Conservation (phyloP, 306 rosid genomes). For the Lathyrus aphaca region DNA sequence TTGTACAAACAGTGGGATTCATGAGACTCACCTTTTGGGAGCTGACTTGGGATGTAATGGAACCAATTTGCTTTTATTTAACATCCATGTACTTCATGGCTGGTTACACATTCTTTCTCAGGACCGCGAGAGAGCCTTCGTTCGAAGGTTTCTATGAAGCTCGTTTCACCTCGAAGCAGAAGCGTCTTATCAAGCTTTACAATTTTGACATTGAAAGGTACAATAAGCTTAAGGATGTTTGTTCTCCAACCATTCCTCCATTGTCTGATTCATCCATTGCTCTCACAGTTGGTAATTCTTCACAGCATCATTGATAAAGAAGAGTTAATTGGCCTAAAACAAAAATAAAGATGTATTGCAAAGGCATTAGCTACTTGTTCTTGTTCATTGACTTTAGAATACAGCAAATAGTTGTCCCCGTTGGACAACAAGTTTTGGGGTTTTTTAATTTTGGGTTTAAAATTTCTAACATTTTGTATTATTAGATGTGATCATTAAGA, state of each 20-base stretch:
- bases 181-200: slow-evolving; percentile 58
- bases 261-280: slow-evolving; percentile 17
- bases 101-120: slow-evolving; percentile 70
- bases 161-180: slow-evolving; percentile 66
- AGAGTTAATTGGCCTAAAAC: background rate
- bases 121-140: slow-evolving; percentile 73
- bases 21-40: slow-evolving; percentile 95
- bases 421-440: background rate
- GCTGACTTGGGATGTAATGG: slow-evolving; percentile 93
- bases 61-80: slow-evolving; percentile 79
- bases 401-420: background rate
- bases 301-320: slow-evolving; percentile 16
- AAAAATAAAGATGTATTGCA: slow-evolving; percentile 14
- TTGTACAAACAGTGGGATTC: slow-evolving; percentile 60
- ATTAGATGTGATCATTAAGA: background rate
- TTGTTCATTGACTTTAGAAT: slow-evolving; percentile 22
- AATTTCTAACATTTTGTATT: background rate
- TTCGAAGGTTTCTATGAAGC: slow-evolving; percentile 70
- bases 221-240: slow-evolving; percentile 54
- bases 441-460: background rate
- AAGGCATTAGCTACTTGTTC: background rate
- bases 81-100: slow-evolving; percentile 76
- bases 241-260: slow-evolving; percentile 24
- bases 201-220: slow-evolving; percentile 64
- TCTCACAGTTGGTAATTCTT: background rate